Evolutionary conservation across 1,284 basidiomycete species (phyloP), one percentile per base, ranked within the genome.

Genomic region (Leccinum pachyderme): DNA sequence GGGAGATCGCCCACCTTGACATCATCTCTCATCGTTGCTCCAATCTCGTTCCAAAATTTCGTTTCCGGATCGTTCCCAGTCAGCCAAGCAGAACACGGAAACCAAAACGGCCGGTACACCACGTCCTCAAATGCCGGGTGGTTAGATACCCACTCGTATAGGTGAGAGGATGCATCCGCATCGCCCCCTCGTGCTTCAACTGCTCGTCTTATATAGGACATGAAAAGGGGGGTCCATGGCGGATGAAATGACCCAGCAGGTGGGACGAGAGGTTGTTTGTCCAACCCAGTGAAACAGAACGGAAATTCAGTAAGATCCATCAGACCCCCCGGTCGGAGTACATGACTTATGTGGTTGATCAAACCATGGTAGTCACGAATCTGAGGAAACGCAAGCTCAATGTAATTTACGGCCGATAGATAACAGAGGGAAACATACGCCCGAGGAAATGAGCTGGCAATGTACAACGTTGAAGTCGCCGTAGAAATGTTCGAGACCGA

Each of bases 401-500:
- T 45, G 49, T 57, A 61, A 57, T n/a, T 45, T n/a, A 11, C 11
- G 25, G n/a, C 45, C 29, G 49, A 52, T 33, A 33, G 46, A 46
- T 22, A 50, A 59, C 43, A 59, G 55, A 56, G 53, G 46, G 52
- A 25, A 51, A 76, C 84, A 66, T 64, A 89, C 88, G 47, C 88
- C 88, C 39, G 86, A 82, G 15, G 83, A 79, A 57, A 89, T 79
- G 46, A 88, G 77, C 29, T 85, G 82, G 29, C 80, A 79, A 63
- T 91, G 88, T 0, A 89, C 83, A 25, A 87, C 83, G 62, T 91
- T 81, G 71, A 90, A 91, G 51, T 83, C 78, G 6, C 83, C 84
- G 62, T 85, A 88, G 65, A 86, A 91, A 70, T 91, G 89, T 61
- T 89, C 85, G 12, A 91, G 75, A 2, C 89, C 89, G 18, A 91